Base-by-base conservation (phyloP, 306 rosid species). In the Rosa persica region DNA sequence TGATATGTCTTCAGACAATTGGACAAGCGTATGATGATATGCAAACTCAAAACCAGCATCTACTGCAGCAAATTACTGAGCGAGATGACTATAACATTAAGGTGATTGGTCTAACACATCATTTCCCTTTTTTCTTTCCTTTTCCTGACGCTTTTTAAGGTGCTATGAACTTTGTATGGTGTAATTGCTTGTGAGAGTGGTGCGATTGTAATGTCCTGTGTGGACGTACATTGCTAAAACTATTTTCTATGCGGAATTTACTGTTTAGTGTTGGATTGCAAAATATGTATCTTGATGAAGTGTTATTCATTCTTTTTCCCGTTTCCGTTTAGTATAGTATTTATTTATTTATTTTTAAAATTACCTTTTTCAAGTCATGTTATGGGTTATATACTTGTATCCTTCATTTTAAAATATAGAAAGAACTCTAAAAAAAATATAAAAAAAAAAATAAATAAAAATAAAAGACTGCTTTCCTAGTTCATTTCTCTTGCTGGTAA, bases 11-110 rank as follows among this genome's bases (percentile, higher is more conserved):
- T 74, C 89, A 96, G 99, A 87, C 92, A 52, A 96, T 93, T 84
- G 99, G 99, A 70, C 98, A 96, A 83, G 97, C 98, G 46, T 96
- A 96, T 76, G 99, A 91, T 76, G 99, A 91, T 77, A 96, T 90
- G 98, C 99, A 96, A 83, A 90, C 91, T 80, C 99, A 96, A 90
- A 96, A 96, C 81, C 99, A 96, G 82, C 99, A 96, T 80, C 86
- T 96, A 57, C 73, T 96, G 86, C 99, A 88, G 87, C 99, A 96
- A 80, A 93, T 93, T 77, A 93, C 99, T 15, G 99, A 96, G 88
- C 88, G 98, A 73, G 99, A 93, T 83, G 99, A 96, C 84, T 96
- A 93, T 77, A 96, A 96, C 84, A 93, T 96, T 76, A 96, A 93
- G 99, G 99, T 96, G 84, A 78, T 78, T 55, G 40, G 34, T 51